These are phyloP conservation scores for Piper longum DNA, from an alignment of 164 flowering plant genomes.

Conservation along the genomic window DNA sequence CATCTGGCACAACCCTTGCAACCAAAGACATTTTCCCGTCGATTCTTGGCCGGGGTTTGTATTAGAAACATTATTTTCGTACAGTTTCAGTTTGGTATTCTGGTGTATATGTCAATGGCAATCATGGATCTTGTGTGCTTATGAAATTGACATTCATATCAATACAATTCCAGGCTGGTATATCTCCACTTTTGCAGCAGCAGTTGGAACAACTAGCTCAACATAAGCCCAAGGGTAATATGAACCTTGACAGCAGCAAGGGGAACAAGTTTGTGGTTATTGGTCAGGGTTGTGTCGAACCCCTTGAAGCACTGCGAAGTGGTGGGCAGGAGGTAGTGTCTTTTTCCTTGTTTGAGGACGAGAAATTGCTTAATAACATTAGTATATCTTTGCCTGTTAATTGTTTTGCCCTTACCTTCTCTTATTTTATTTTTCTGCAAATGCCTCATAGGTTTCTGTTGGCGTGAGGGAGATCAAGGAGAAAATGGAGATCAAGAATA, in stretches of 20 bases:
- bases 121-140: neutral
- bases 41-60: slow-evolving; percentile 81
- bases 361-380: neutral
- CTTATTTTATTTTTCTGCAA: neutral
- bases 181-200: slow-evolving; percentile 63
- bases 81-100: neutral
- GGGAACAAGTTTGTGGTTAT: slow-evolving; percentile 56
- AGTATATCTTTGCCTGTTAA: neutral
- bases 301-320: slow-evolving; percentile 71
- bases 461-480: slow-evolving; percentile 35
- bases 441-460: slow-evolving; percentile 28
- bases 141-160: neutral
- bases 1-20: slow-evolving; percentile 70
- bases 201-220: slow-evolving; percentile 63
- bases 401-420: neutral
- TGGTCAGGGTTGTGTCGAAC: slow-evolving; percentile 79
- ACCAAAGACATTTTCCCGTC: slow-evolving; percentile 67
- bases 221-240: slow-evolving; percentile 22
- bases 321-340: slow-evolving; percentile 59
- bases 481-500: slow-evolving; percentile 22
- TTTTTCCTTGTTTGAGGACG: neutral
- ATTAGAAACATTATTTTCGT: neutral
- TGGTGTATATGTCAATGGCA: neutral
- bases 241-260: slow-evolving; percentile 15
- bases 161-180: slow-evolving; percentile 44